Evolutionary conservation across 2,329 filamentous ascomycete species (phyloP), one percentile per base, ranked within the genome.

Genomic region (Coniochaeta prunicola): DNA sequence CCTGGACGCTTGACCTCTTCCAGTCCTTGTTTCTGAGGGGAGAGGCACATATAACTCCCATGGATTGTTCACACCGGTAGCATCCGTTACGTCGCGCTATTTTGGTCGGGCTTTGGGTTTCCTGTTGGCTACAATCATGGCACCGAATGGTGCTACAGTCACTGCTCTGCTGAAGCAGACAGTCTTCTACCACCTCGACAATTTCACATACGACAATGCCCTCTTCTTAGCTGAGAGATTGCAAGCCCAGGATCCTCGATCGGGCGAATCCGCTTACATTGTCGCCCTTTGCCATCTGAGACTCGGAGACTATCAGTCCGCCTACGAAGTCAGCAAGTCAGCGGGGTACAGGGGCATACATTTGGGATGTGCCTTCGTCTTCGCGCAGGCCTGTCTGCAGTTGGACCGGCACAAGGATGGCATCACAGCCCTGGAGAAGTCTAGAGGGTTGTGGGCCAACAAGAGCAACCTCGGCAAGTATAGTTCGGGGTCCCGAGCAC

Each of bases 221-320:
- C 86, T 96, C 45, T 99, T 99, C 76, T 91, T 96, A 62, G 90
- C 94, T 61, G 91, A 93, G 69, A 86, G 94, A 64, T 83, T 97
- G 21, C 82, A 86, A 62, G 92, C 91, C 56, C 90, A 93, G 66
- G 93, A 97, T 67, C 85, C 89, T 26, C 86, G 89, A 67, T 90
- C 87, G 21, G 81, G 84, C 60, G 94, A 99, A 73, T 87, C 91
- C 31, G 81, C 86, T 53, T 92, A 96, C 70, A 83, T 99, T 13
- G 79, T 96, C 54, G 86, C 92, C 15, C 84, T 96, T 53, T 96
- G 91, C 69, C 87, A 97, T 73, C 82, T 94, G 57, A 89, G 90
- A 56, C 83, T 91, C 53, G 90, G 91, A 33, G 89, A 96, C 70
- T 83, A 87, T 68, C 91, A 91, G 68, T 90, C 92, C 13, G 92